phyloP scores from a whole-genome alignment of 345 rosid genomes.

The Salix viminalis region DNA sequence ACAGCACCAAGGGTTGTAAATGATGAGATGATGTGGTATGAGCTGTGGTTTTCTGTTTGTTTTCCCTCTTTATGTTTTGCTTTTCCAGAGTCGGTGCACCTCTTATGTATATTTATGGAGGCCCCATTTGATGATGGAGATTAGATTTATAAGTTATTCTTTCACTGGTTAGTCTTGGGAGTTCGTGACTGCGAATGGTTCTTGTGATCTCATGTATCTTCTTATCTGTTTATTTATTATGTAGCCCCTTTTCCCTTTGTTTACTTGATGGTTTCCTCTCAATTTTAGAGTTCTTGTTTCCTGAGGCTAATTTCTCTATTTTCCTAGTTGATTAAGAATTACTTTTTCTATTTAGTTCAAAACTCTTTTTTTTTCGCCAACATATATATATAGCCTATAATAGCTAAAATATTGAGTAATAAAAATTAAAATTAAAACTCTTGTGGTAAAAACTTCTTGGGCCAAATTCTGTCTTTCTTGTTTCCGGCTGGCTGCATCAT shows the following conservation, averaged over 20 bases:
- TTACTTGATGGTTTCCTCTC: background rate
- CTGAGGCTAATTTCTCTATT: too few species aligned
- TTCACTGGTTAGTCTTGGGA: constrained; percentile 16
- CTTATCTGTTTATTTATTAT: background rate
- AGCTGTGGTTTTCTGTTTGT: background rate
- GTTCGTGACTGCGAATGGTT: background rate
- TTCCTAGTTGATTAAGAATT: too few species aligned
- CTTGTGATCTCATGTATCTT: background rate
- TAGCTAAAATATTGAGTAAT: too few species aligned
- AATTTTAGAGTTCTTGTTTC: background rate
- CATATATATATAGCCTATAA: too few species aligned
- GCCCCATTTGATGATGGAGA: background rate
- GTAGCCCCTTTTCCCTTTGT: background rate
- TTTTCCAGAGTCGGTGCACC: background rate
- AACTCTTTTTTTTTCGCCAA: too few species aligned
- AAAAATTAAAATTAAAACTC: too few species aligned
- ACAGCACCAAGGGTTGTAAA: constrained; percentile 11
- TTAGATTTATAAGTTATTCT: constrained; percentile 19
- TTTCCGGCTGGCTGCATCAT: background rate
- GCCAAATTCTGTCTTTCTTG: too few species aligned
- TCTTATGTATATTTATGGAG: constrained; percentile 2
- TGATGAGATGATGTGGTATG: background rate
- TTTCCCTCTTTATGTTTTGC: background rate
- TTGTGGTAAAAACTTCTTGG: too few species aligned
- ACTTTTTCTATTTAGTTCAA: too few species aligned